Conservation (phyloP, 495 filamentous ascomycete genomes). For the Penicillium tannophilum region DNA sequence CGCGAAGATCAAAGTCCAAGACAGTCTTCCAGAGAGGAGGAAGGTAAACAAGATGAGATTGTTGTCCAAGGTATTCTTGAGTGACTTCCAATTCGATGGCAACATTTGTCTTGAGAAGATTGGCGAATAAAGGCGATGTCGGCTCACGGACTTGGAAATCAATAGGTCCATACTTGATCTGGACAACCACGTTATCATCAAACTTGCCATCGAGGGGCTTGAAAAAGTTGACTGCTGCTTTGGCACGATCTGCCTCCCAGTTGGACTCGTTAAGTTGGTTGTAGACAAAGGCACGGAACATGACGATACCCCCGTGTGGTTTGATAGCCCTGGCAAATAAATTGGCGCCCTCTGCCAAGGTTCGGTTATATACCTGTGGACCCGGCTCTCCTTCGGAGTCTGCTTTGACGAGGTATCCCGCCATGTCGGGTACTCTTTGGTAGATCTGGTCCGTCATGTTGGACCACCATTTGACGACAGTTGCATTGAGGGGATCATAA, state of each 20-base stretch:
- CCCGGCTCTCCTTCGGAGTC: constrained; percentile 74
- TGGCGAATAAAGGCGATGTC: constrained; percentile 66
- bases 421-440: constrained; percentile 62
- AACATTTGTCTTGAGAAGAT: constrained; percentile 56
- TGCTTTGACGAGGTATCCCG: constrained; percentile 72
- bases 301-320: constrained; percentile 61
- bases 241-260: constrained; percentile 70
- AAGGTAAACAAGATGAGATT: constrained; percentile 67
- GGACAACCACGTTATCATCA: constrained; percentile 68
- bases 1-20: constrained; percentile 65
- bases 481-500: constrained; percentile 64
- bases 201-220: constrained; percentile 66
- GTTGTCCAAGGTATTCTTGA: constrained; percentile 74
- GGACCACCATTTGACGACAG: constrained; percentile 64
- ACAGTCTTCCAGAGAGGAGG: constrained; percentile 68
- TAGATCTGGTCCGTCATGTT: constrained; percentile 63
- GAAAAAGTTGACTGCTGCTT: constrained; percentile 70
- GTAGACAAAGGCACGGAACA: constrained; percentile 78
- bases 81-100: constrained; percentile 68
- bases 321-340: constrained; percentile 63
- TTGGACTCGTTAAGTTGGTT: constrained; percentile 56
- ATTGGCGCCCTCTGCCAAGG: constrained; percentile 70
- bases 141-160: constrained; percentile 79
- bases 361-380: constrained; percentile 68
- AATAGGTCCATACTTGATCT: constrained; percentile 75